Conservation (phyloP, 139 green algal genomes). For the Spirogloea muscicola region DNA sequence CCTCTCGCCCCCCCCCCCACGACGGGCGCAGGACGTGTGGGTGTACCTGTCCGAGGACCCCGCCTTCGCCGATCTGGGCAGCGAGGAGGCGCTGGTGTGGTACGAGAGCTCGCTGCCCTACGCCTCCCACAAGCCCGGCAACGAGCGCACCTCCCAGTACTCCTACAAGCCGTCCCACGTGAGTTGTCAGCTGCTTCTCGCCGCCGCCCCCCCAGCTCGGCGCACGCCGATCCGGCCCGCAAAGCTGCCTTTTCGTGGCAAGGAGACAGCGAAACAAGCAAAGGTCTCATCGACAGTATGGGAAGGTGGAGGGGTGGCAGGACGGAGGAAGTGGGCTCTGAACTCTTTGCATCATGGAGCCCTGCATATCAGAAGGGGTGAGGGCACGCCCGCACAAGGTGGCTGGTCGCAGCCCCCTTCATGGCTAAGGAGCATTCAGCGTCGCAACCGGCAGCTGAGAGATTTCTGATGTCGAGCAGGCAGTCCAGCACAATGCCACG, state of each 20-base stretch:
- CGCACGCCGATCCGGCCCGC: neutral
- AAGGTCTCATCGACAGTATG: too few relatives aligned
- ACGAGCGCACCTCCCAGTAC: slow-evolving; percentile 26
- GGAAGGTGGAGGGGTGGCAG: too few relatives aligned
- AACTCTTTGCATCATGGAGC: too few relatives aligned
- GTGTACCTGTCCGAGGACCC: slow-evolving; percentile 59
- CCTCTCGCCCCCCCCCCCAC: too few relatives aligned
- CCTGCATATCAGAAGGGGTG: too few relatives aligned
- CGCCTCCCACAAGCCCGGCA: slow-evolving; percentile 29
- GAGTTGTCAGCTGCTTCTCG: neutral
- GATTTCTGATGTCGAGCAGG: slow-evolving; percentile 46
- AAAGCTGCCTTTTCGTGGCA: too few relatives aligned
- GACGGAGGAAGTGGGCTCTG: too few relatives aligned
- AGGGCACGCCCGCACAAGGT: too few relatives aligned
- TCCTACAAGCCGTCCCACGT: slow-evolving; percentile 51
- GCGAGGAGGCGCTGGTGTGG: slow-evolving; percentile 58
- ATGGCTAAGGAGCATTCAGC: neutral
- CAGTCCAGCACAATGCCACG: slow-evolving; percentile 77
- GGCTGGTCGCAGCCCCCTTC: neutral
- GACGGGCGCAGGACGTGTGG: slow-evolving; percentile 59
- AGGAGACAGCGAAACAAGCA: too few relatives aligned
- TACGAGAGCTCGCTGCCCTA: slow-evolving; percentile 48
- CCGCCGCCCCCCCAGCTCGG: neutral
- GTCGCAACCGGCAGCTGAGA: neutral
- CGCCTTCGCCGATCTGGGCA: slow-evolving; percentile 30